These are phyloP conservation scores for Bipolaris gigantea DNA, from an alignment of 2,329 filamentous ascomycete genomes.

Conservation along the genomic window DNA sequence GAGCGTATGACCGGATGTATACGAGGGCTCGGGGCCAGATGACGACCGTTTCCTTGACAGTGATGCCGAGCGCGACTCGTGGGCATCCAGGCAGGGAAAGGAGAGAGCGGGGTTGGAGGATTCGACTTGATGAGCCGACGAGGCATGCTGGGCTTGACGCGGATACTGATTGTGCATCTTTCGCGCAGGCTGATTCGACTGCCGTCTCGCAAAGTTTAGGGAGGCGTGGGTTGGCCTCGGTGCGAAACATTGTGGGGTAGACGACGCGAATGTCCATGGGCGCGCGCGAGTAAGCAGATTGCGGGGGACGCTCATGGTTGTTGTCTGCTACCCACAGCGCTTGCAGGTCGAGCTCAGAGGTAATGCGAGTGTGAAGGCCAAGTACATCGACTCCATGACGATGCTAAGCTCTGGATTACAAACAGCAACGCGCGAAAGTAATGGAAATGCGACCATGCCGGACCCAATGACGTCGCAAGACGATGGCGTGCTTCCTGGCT, in stretches of 20 bases:
- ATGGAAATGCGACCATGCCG: constrained; percentile 11
- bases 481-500: constrained; percentile 35
- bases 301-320: constrained; percentile 37
- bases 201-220: constrained; percentile 19
- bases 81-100: constrained; percentile 48
- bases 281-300: constrained; percentile 31
- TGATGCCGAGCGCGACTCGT: constrained; percentile 60
- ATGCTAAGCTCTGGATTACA: constrained; percentile 20
- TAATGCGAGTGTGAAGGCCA: constrained; percentile 12
- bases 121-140: constrained; percentile 27
- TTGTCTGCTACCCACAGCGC: neutral
- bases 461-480: constrained; percentile 30
- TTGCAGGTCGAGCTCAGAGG: constrained; percentile 2
- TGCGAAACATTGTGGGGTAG: constrained; percentile 8
- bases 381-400: constrained; percentile 15
- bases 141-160: constrained; percentile 30
- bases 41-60: constrained; percentile 70
- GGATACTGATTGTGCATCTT: constrained; percentile 36
- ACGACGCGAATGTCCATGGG: constrained; percentile 17
- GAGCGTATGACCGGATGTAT: constrained; percentile 85
- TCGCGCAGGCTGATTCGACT: constrained; percentile 27
- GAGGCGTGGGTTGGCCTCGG: constrained; percentile 11
- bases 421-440: constrained; percentile 14
- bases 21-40: constrained; percentile 87
- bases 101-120: constrained; percentile 47